Percentiles rank a stretch among this genome's conserved stretches.
Evolutionary conservation across 495 filamentous ascomycete species (phyloP).

Genomic region (Penicillium pancosmium): DNA sequence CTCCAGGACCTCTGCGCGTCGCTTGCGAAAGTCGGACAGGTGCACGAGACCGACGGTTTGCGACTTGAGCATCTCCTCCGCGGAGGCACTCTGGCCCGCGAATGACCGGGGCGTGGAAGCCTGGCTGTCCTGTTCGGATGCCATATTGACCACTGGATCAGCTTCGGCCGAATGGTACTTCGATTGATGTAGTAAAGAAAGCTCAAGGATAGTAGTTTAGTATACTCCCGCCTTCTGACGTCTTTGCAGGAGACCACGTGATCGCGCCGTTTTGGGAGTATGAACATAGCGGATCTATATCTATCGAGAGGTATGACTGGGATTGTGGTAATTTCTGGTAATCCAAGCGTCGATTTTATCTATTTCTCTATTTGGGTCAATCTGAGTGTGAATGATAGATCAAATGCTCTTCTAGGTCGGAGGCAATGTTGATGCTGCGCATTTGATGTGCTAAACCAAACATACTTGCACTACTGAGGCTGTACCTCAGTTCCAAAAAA

Average conservation of each 20-base stretch:
- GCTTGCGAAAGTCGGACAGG: slow-evolving; percentile 94
- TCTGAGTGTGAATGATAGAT: too few relatives aligned
- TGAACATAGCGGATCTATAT: background rate
- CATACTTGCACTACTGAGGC: too few relatives aligned
- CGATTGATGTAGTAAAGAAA: background rate
- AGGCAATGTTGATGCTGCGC: too few relatives aligned
- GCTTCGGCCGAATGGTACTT: background rate
- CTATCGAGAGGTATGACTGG: too few relatives aligned
- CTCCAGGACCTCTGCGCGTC: slow-evolving; percentile 91
- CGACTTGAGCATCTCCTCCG: slow-evolving; percentile 87
- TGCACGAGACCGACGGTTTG: slow-evolving; percentile 93
- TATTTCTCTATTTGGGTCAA: too few relatives aligned
- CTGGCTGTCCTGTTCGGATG: slow-evolving; percentile 38
- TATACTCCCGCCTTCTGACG: slow-evolving; percentile 19
- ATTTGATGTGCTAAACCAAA: too few relatives aligned
- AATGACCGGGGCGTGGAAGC: slow-evolving; percentile 59
- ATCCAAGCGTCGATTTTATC: too few relatives aligned
- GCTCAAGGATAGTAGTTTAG: background rate
- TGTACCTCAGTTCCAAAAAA: too few relatives aligned
- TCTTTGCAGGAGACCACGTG: slow-evolving; percentile 24
- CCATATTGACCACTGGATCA: slow-evolving; percentile 28
- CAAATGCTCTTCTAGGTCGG: too few relatives aligned
- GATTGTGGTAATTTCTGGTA: too few relatives aligned
- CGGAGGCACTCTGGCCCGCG: slow-evolving; percentile 75
- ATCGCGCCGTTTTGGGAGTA: slow-evolving; percentile 2